Conservation (phyloP, 2,329 filamentous ascomycete species). For the Nemania diffusa region DNA sequence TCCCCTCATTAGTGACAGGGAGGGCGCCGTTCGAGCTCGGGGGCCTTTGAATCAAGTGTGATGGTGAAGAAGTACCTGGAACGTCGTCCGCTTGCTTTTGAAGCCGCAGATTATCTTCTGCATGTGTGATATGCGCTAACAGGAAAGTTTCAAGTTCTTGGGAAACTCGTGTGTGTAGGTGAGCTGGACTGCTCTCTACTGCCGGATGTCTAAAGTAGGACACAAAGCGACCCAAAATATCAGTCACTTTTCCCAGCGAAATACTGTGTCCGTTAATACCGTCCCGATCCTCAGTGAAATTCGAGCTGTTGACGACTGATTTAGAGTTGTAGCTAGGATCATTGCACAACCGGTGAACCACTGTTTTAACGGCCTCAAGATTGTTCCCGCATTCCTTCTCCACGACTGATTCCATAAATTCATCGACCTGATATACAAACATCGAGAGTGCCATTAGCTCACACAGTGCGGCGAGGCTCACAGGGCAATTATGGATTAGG, state of each 20-base stretch:
- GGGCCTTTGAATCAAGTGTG: too few species aligned
- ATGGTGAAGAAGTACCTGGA: too few species aligned
- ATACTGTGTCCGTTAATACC: too few species aligned
- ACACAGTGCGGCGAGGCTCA: neutral
- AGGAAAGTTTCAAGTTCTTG: conserved; percentile 18
- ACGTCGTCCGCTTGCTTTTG: neutral
- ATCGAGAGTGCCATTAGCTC: conserved; percentile 34
- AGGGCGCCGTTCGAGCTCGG: too few species aligned
- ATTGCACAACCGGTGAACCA: too few species aligned
- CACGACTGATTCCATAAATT: conserved; percentile 32
- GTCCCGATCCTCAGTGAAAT: too few species aligned
- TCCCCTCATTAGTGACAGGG: neutral
- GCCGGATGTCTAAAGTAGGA: neutral
- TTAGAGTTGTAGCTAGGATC: neutral
- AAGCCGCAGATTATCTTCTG: conserved; percentile 16
- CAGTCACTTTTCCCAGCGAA: too few species aligned
- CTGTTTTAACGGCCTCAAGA: neutral
- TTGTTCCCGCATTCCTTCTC: neutral
- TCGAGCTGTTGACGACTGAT: too few species aligned
- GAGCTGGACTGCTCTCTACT: neutral
- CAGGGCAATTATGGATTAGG: neutral
- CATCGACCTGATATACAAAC: conserved; percentile 33
- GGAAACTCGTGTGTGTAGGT: neutral
- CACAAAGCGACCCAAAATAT: too few species aligned
- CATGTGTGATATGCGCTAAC: conserved; percentile 13